phyloP scores from a whole-genome alignment of 352 stramenopile species.

The Phytophthora sp. region DNA sequence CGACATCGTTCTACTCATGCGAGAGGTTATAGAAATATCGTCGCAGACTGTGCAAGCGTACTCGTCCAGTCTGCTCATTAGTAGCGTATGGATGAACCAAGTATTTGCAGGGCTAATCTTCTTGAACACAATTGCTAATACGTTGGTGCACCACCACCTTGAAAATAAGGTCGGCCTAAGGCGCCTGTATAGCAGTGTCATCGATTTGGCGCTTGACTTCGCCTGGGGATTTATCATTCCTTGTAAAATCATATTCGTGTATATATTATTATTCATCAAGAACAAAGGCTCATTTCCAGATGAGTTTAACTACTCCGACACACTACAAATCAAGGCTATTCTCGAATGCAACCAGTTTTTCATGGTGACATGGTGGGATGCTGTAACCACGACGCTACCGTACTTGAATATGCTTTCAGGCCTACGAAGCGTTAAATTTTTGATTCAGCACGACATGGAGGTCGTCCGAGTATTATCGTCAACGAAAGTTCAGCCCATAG shows the following conservation, averaged over 20 bases:
- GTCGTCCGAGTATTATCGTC: constrained; percentile 3
- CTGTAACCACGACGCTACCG: constrained; percentile 35
- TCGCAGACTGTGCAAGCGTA: constrained; percentile 38
- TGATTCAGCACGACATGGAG: constrained; percentile 38
- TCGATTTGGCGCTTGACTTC: constrained; percentile 40
- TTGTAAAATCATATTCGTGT: constrained; percentile 40
- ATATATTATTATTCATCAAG: constrained; percentile 29
- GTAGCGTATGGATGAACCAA: constrained; percentile 42
- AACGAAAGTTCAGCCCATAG: constrained; percentile 1
- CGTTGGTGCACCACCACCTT: constrained; percentile 29
- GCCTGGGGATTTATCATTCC: constrained; percentile 36
- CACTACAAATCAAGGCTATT: constrained; percentile 30
- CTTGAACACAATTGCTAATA: constrained; percentile 38
- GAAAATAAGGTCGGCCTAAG: constrained; percentile 25
- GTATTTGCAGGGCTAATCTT: constrained; percentile 37
- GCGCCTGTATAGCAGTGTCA: constrained; percentile 28
- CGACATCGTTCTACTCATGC: constrained; percentile 26
- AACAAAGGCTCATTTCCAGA: constrained; percentile 26
- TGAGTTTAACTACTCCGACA: constrained; percentile 38
- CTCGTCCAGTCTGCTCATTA: constrained; percentile 38
- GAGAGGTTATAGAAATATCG: constrained; percentile 31
- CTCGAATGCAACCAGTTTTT: constrained; percentile 49
- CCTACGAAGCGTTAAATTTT: constrained; percentile 33
- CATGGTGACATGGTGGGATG: constrained; percentile 36
- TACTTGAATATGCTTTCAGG: constrained; percentile 44